These are phyloP conservation scores for Pythium utonaiense DNA, from an alignment of 352 stramenopile genomes.

Conservation along the genomic window DNA sequence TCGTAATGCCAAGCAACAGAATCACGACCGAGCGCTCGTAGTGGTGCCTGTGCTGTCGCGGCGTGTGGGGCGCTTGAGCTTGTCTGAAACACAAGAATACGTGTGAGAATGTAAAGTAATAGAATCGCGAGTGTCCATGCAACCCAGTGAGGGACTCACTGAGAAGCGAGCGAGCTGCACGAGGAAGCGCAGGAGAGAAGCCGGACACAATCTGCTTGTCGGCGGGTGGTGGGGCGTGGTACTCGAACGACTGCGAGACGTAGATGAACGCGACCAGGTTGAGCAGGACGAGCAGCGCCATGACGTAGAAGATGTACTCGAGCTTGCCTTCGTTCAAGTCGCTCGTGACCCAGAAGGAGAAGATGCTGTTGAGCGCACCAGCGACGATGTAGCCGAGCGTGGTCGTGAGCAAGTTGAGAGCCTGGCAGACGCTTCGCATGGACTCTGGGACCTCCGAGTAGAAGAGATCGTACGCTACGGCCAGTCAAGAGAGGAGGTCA, in stretches of 20 bases:
- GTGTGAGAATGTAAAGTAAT: conserved; percentile 4
- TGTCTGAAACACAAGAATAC: conserved; percentile 5
- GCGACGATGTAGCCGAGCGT: conserved; percentile 86
- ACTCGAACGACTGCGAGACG: conserved; percentile 83
- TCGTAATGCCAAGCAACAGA: neutral
- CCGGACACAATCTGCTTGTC: conserved; percentile 33
- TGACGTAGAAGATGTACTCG: conserved; percentile 88
- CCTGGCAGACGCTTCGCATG: conserved; percentile 90
- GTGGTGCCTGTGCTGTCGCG: conserved; percentile 11
- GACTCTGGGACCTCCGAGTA: conserved; percentile 89
- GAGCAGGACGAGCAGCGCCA: conserved; percentile 68
- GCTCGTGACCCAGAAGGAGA: conserved; percentile 88
- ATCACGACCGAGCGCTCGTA: conserved; percentile 1
- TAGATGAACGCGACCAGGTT: conserved; percentile 63
- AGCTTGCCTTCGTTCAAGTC: conserved; percentile 89
- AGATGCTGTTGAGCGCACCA: conserved; percentile 81
- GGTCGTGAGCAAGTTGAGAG: conserved; percentile 88
- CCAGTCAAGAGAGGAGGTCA: conserved; percentile 1
- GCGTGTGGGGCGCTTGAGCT: conserved; percentile 22
- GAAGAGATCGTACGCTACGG: conserved; percentile 85
- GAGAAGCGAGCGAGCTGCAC: conserved; percentile 21
- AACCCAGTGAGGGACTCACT: neutral
- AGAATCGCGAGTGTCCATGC: neutral
- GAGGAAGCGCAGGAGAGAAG: conserved; percentile 29
- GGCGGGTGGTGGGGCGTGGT: conserved; percentile 33